Evolutionary conservation across 1,284 basidiomycete genomes (phyloP), one percentile per base, ranked within the genome.

Genomic region (Ganoderma resinaceum): DNA sequence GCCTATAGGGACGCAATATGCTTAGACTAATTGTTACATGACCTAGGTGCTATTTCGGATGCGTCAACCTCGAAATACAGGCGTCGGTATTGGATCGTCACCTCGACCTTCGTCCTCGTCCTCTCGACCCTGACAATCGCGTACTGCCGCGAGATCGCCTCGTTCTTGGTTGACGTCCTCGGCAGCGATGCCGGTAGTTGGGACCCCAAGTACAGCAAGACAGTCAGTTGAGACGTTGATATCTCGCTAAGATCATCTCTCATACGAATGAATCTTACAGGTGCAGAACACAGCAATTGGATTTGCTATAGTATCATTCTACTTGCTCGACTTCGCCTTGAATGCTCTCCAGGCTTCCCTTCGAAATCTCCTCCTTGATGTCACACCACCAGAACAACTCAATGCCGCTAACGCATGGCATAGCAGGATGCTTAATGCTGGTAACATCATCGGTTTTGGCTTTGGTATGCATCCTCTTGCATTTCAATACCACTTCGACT

Each of bases 341-440:
- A 99, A 99, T 78, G 95, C 94, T 3, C 83, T 98, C 57, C 96
- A 98, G 86, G 96, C 96, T 0, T 96, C 96, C 3, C 83, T 97
- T 26, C 87, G 97, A 42, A 98, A 98, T 77, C 88, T 99, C 29
- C 87, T 98, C 16, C 86, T 99, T 67, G 97, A 99, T 78, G 83
- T 96, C 58, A 91, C 95, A 0, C 96, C 96, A 4, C 87, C 91
- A 3, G 87, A 92, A 71, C 96, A 99, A 80, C 88, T 98, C 42
- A 96, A 92, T 72, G 86, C 91, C 18, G 96, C 94, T 7, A 99
- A 98, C 81, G 97, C 97, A n/a, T 99, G 97, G 97, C 96, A 98
- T 75, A 95, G 96, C 20, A 86, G 95, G 67, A 97, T 98, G 93
- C 92, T 91, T 60, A 95, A 98, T 78, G 90, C 95, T n/a, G 96